Evolutionary conservation across 176 grass and related monocot species (phyloP).

Genomic region (Juncus effusus): DNA sequence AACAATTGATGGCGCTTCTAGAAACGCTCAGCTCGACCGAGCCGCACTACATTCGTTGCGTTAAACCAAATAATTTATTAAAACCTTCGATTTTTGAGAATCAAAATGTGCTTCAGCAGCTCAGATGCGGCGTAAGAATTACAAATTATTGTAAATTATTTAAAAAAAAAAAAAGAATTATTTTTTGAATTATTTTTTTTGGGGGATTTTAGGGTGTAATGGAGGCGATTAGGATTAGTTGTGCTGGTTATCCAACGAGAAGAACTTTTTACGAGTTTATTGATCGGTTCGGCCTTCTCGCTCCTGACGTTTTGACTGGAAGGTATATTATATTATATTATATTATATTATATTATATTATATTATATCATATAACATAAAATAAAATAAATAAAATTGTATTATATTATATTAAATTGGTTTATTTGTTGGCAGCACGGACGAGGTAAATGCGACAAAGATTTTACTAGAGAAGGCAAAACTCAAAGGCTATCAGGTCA

Average conservation of each 20-base stretch:
- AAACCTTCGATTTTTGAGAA: constrained; percentile 96
- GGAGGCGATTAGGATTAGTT: constrained; percentile 99
- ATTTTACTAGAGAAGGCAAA: constrained; percentile 72
- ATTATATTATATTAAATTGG: constrained; percentile 14
- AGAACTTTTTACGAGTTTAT: constrained; percentile 88
- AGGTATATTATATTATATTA: constrained; percentile 52
- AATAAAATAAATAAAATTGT: constrained; percentile 3
- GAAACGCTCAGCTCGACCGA: constrained; percentile 90
- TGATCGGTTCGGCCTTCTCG: constrained; percentile 93
- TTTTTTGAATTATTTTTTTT: constrained; percentile 26
- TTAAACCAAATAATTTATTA: constrained; percentile 94
- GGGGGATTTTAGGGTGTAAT: constrained; percentile 69
- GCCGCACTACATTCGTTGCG: constrained; percentile 97
- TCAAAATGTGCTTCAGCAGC: constrained; percentile 92
- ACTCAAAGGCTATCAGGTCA: constrained; percentile 92
- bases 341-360: constrained; percentile 10
- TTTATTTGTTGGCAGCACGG: constrained; percentile 50
- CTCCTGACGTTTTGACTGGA: constrained; percentile 78
- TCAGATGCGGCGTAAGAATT: constrained; percentile 89
- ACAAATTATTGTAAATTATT: background rate
- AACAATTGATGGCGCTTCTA: constrained; percentile 93
- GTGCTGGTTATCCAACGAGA: constrained; percentile 94
- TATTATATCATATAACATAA: background rate
- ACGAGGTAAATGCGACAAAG: constrained; percentile 68
- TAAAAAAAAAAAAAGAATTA: constrained; percentile 10